Evolutionary conservation across 2,329 filamentous ascomycete genomes (phyloP).

Genomic region (Chaetoscypha palmicola): DNA sequence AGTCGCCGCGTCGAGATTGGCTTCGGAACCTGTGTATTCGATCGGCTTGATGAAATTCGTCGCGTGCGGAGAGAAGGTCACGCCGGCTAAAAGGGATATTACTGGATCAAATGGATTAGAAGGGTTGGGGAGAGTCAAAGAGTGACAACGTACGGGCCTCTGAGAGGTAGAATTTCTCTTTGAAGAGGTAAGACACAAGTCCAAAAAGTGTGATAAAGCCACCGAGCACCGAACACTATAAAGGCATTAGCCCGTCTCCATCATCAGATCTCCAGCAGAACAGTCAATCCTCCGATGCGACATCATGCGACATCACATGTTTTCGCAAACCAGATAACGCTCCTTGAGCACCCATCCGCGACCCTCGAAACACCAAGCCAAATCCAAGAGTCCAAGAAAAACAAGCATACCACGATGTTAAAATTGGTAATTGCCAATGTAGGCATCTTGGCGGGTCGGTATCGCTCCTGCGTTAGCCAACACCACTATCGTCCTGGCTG

Average conservation of each 20-base stretch:
- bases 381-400: neutral
- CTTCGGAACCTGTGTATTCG: slow-evolving; percentile 59
- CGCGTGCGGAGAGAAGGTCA: slow-evolving; percentile 71
- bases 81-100: slow-evolving; percentile 73
- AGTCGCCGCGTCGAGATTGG: slow-evolving; percentile 63
- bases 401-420: slow-evolving; percentile 37
- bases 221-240: slow-evolving; percentile 56
- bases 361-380: no score
- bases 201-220: slow-evolving; percentile 89
- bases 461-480: slow-evolving; percentile 33
- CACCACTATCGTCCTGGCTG: slow-evolving; percentile 36
- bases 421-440: slow-evolving; percentile 44
- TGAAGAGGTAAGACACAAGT: slow-evolving; percentile 79
- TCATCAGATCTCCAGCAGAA: neutral
- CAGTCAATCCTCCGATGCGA: no score
- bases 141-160: slow-evolving; percentile 79
- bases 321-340: no score
- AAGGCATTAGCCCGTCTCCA: neutral
- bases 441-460: slow-evolving; percentile 33
- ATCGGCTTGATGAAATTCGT: slow-evolving; percentile 68
- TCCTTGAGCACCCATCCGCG: no score
- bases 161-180: slow-evolving; percentile 85
- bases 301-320: no score
- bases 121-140: no score
- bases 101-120: slow-evolving; percentile 45